Evolutionary conservation across 768 basidiomycete species (phyloP).

Genomic region (Calocybe gangraenosa): DNA sequence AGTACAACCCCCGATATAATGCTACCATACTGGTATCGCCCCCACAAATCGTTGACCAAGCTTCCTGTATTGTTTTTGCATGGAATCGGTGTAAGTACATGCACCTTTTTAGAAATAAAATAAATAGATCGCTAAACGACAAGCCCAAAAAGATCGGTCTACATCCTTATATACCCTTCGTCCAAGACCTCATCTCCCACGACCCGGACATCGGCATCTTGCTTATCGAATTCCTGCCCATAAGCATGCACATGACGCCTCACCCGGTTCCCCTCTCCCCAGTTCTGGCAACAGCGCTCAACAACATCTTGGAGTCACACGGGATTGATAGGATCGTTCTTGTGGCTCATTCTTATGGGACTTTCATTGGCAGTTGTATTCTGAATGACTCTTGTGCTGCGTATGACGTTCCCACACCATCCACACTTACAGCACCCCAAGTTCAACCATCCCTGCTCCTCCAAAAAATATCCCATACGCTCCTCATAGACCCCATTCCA

Average conservation of each 20-base stretch:
- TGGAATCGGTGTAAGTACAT: conserved; percentile 55
- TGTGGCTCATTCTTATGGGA: conserved; percentile 60
- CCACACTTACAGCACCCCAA: conserved; percentile 12
- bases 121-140: not conserved
- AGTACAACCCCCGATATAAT: conserved; percentile 27
- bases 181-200: conserved; percentile 37
- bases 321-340: conserved; percentile 36
- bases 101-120: not conserved
- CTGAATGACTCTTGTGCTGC: conserved; percentile 31
- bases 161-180: conserved; percentile 50
- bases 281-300: conserved; percentile 38
- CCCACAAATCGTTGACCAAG: conserved; percentile 41
- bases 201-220: conserved; percentile 55
- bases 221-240: conserved; percentile 54
- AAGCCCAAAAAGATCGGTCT: conserved; percentile 51
- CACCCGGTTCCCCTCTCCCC: conserved; percentile 38
- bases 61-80: conserved; percentile 62
- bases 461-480: conserved; percentile 34
- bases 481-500: conserved; percentile 65
- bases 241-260: conserved; percentile 56
- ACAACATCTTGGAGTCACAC: conserved; percentile 40
- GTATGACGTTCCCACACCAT: not conserved
- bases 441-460: conserved; percentile 13
- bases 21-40: conserved; percentile 37
- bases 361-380: conserved; percentile 51